Evolutionary conservation across 768 basidiomycete species (phyloP).

Genomic region (Russula emetica): DNA sequence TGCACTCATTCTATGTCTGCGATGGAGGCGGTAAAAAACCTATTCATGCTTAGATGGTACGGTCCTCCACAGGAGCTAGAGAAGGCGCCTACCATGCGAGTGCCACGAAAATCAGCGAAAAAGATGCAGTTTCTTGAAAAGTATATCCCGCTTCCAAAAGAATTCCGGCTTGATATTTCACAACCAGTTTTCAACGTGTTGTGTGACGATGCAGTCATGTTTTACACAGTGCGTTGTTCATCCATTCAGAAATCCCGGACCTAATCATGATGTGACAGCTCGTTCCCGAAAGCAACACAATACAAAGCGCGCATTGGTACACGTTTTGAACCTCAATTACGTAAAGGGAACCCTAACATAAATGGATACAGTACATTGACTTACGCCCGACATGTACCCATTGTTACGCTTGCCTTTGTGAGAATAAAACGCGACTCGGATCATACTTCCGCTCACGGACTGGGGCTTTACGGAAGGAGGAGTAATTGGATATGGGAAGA

Average conservation of each 20-base stretch:
- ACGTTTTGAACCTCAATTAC: constrained; percentile 2
- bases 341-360: background rate
- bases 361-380: too few species aligned
- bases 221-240: constrained; percentile 7
- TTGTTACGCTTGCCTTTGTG: too few species aligned
- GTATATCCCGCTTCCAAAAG: constrained; percentile 7
- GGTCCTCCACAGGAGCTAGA: background rate
- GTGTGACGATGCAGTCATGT: constrained; percentile 17
- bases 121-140: constrained; percentile 7
- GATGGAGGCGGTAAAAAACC: constrained; percentile 1
- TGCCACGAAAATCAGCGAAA: background rate
- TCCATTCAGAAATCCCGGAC: too few species aligned
- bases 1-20: background rate
- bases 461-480: too few species aligned
- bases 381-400: too few species aligned
- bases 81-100: background rate
- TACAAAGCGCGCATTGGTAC: constrained; percentile 17
- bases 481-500: too few species aligned
- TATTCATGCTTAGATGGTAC: background rate
- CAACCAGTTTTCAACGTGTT: constrained; percentile 1
- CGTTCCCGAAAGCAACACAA: constrained; percentile 1
- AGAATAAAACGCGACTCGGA: too few species aligned
- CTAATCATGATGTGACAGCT: background rate
- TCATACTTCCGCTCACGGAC: too few species aligned
- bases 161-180: background rate